These are phyloP conservation scores for Yarrowia yakushimensis DNA, from an alignment of 805 yeast species.

Conservation along the genomic window DNA sequence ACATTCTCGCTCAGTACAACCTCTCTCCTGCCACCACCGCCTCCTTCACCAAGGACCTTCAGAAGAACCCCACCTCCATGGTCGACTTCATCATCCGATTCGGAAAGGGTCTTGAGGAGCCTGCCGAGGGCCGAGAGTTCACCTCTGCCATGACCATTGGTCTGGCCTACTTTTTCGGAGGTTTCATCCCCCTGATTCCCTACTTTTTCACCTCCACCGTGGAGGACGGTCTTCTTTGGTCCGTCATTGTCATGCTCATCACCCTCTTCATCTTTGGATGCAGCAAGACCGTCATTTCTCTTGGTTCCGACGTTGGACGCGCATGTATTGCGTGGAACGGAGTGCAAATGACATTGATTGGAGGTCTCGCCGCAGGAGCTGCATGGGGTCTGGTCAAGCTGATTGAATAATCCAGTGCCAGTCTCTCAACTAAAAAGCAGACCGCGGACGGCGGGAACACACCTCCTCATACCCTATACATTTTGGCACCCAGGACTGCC, in stretches of 20 bases:
- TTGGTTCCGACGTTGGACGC: constrained; percentile 70
- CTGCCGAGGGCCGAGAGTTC: constrained; percentile 85
- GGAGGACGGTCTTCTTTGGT: constrained; percentile 66
- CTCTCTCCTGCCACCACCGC: constrained; percentile 68
- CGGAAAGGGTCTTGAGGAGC: constrained; percentile 93
- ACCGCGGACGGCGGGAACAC: constrained; percentile 8
- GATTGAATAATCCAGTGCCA: constrained; percentile 47
- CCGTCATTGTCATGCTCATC: constrained; percentile 76
- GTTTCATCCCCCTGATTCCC: constrained; percentile 86
- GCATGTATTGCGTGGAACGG: constrained; percentile 60
- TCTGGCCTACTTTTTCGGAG: constrained; percentile 82
- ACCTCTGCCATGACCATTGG: constrained; percentile 90
- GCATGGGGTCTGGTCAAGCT: constrained; percentile 89
- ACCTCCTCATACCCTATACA: background rate
- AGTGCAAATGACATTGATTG: constrained; percentile 86
- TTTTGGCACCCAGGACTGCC: constrained; percentile 21
- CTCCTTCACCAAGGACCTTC: constrained; percentile 72
- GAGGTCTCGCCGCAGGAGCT: constrained; percentile 96
- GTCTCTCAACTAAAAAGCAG: background rate
- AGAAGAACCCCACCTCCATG: constrained; percentile 70
- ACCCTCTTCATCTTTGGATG: constrained; percentile 87
- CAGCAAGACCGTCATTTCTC: constrained; percentile 75
- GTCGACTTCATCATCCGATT: constrained; percentile 82
- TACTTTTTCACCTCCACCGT: constrained; percentile 81
- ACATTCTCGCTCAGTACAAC: constrained; percentile 68